Base-by-base conservation (phyloP, 2,329 filamentous ascomycete species). In the Piedraia hortae region DNA sequence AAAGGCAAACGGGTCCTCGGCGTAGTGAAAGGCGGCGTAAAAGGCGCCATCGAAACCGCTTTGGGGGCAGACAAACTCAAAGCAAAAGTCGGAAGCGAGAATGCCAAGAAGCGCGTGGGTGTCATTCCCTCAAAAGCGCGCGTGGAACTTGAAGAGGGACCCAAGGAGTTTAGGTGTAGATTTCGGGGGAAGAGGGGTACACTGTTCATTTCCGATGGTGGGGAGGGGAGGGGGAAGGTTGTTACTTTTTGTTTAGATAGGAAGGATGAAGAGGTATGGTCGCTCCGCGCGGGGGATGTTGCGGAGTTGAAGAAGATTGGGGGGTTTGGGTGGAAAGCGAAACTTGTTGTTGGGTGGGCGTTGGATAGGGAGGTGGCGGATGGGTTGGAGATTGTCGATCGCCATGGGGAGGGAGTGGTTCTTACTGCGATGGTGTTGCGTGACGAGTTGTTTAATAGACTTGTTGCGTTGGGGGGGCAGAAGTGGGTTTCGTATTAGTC, bases 311-410 rank as follows among this genome's bases (percentile, higher is more conserved):
- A 65, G 41, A 88, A 88, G 46, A 50, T 80, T 2, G 74, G 75
- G 4, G 75, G 75, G 0, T 52, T 80, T 16, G 73, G 74, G 0
- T 88, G 74, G 74, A 88, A 85, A 46, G 64, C 65, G 1, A 82
- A 77, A 48, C 47, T 85, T 21, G 56, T 85, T 2, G 70, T 85
- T 1, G 73, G 74, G 0, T 77, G 75, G 72, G 66, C 70, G 1
- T 56, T 75, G 35, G 59, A 63, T 1, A 55, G 64, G 21, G 65
- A 80, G 41, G 62, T 85, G 14, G 62, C 68, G 0, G 75, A 85
- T 46, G 73, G 72, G 0, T 33, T 88, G 31, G 54, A 73, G 31
- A 60, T 82, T 30, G 49, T 50, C 12, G 62, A 63, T n/a, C 51
- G 50, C 24, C 45, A 45, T 8, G 60, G 67, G 0, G 46, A 57